Evolutionary conservation across 2,329 filamentous ascomycete species (phyloP), one percentile per base, ranked within the genome.

Genomic region (Berkeleyomyces basicola): DNA sequence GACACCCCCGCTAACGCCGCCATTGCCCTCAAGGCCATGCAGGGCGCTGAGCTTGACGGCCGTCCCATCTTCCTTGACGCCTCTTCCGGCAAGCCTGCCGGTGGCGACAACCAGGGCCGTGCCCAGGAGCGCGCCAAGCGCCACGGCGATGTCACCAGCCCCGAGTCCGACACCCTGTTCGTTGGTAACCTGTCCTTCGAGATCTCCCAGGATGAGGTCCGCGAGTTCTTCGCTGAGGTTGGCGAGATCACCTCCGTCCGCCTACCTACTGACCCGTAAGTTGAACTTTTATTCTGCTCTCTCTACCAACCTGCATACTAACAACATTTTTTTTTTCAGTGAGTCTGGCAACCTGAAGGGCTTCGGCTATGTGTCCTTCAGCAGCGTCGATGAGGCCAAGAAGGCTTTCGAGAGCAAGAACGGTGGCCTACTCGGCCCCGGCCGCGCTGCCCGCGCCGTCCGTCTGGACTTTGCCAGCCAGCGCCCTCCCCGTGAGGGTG

Each of bases 101-200:
- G 79, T 58, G 75, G 77, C 64, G 77, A 75, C 70, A 72, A 73
- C 57, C 74, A 77, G 66, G 76, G 78, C 66, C 83, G 86, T 66
- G 82, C 84, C 67, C 76, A 78, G 68, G 80, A 86, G 67, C 83
- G 85, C 57, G 82, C 84, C 68, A 74, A 78, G 72, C 80, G 82
- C 71, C 92, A 85, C 72, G 91, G 91, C 67, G 91, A 96, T 74
- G 79, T 82, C 68, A 78, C 85, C 71, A 91, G 86, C 78, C 82
- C 87, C 66, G 86, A 88, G 72, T 88, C 84, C 72, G 87, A 91
- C 68, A 96, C 91, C 49, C 81, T 96, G 65, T 96, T 93, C 75
- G 84, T 96, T 67, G 91, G 90, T 70, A 96, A 96, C 80, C 78
- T 96, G 68, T 85, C 88, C 59, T 96, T 95, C 76, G 84, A 88